Conservation (phyloP, 805 yeast species). For the Starmerella powellii region DNA sequence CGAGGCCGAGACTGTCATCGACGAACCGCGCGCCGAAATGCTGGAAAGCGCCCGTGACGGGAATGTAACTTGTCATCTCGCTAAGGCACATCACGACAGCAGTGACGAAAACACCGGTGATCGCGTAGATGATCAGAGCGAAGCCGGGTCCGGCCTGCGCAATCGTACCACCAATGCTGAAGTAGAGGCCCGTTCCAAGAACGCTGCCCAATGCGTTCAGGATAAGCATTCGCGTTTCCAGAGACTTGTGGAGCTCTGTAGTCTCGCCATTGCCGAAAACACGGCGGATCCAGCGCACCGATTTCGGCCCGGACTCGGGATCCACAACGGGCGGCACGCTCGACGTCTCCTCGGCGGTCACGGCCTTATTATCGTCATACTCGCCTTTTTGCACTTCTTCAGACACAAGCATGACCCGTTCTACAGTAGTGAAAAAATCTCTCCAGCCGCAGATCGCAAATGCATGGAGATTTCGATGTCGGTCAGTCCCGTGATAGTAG, state of each 20-base stretch:
- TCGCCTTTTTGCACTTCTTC: conserved; percentile 7
- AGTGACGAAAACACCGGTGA: conserved; percentile 44
- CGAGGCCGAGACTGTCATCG: conserved; percentile 48
- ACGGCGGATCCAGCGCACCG: conserved; percentile 5
- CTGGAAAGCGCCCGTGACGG: conserved; percentile 56
- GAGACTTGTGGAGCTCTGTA: conserved; percentile 16
- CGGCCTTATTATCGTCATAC: not conserved
- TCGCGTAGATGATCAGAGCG: conserved; percentile 28
- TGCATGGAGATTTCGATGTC: too few relatives aligned
- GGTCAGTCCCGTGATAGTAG: too few relatives aligned
- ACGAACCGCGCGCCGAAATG: conserved; percentile 50
- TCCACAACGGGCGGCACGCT: not conserved
- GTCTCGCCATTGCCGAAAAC: conserved; percentile 10
- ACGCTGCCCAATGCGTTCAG: conserved; percentile 59
- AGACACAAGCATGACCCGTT: conserved; percentile 10
- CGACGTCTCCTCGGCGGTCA: not conserved
- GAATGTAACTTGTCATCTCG: conserved; percentile 42
- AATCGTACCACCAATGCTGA: conserved; percentile 26
- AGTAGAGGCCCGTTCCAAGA: conserved; percentile 66
- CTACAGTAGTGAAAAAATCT: too few relatives aligned
- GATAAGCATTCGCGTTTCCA: conserved; percentile 49
- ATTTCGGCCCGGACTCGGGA: not conserved
- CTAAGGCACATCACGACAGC: conserved; percentile 48
- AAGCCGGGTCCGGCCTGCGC: conserved; percentile 26
- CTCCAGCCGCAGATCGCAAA: too few relatives aligned